Base-by-base conservation (phyloP, 495 filamentous ascomycete species). In the Penicillium coffeae region DNA sequence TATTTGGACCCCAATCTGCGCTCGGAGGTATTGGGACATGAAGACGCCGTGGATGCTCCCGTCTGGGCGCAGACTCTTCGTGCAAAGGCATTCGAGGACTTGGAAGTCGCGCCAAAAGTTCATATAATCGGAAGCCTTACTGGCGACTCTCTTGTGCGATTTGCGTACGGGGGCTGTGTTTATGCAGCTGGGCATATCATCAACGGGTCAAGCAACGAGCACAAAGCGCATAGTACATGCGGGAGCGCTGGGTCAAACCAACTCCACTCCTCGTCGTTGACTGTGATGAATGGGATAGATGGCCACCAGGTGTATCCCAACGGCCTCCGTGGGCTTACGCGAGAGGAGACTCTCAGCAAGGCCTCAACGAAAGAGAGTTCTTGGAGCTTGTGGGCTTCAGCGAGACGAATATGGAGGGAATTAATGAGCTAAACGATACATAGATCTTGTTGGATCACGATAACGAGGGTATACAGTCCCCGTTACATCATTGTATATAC, bases 41-140 rank as follows among this genome's bases (percentile, higher is more conserved):
- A 48, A 8, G 59, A 64, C 20, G 36, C 34, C 9, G 48, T 34
- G n/a, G 47, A 68, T 35, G 48, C 58, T 30, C 52, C 65, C 39
- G 71, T 86, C 30, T 80, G 81, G 0, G 75, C 71, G 5, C 74
- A 76, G 47, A 82, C 78, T 0, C 66, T 86, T 25, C 74, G 83
- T n/a, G 51, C 64, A 33, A 77, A 76, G 64, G 73, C 76, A 0
- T 65, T 79, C 21, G 65, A 69, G 15, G 73, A 76, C 44, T 60
- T 84, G 18, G 78, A 85, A 55, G 65, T 85, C 47, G 71, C 78
- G 0, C 71, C 63, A 2, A 64, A 71, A 18, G 63, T 85, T n/a
- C 84, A 80, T 56, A 75, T 79, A 34, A 77, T 83, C 30, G 83
- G 83, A 8, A 85, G 82, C 43, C 53, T 86, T 42, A 81, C 81